phyloP scores from a whole-genome alignment of 768 basidiomycete species.

The Tulasnella sp. region DNA sequence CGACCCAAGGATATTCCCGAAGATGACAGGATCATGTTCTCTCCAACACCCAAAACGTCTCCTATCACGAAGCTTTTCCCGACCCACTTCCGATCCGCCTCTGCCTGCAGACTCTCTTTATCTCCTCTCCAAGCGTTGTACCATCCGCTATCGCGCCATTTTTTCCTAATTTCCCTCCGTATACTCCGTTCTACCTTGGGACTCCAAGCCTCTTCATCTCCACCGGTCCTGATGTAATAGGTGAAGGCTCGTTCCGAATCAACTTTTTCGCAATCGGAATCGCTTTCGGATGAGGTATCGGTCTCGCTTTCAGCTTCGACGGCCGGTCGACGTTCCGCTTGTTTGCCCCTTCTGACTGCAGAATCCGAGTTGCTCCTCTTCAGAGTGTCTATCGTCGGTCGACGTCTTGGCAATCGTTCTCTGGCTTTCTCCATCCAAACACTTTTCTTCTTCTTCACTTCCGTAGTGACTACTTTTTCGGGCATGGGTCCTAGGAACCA shows the following conservation, averaged over 20 bases:
- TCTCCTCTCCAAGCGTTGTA: constrained; percentile 26
- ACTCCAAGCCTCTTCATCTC: constrained; percentile 29
- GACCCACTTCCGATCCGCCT: constrained; percentile 30
- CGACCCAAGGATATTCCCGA: background rate
- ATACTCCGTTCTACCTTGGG: background rate
- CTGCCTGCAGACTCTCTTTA: background rate
- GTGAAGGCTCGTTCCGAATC: background rate
- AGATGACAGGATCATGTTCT: background rate
- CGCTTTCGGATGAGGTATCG: constrained; percentile 46
- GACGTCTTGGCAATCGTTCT: background rate
- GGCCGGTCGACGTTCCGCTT: constrained; percentile 5
- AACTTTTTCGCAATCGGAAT: constrained; percentile 18
- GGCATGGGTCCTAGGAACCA: constrained; percentile 80
- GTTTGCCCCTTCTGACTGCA: constrained; percentile 2
- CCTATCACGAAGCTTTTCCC: constrained; percentile 32
- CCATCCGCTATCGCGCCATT: constrained; percentile 31
- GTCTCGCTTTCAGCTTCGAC: constrained; percentile 28
- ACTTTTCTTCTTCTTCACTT: constrained; percentile 43
- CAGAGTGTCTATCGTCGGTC: background rate
- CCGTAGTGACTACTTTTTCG: constrained; percentile 54
- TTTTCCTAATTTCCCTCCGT: constrained; percentile 23
- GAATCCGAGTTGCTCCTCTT: constrained; percentile 21
- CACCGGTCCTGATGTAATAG: constrained; percentile 27
- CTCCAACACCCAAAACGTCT: constrained; percentile 27
- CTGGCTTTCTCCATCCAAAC: constrained; percentile 12